Conservation (phyloP, 2,329 filamentous ascomycete genomes). For the Cladophialophora immunda region DNA sequence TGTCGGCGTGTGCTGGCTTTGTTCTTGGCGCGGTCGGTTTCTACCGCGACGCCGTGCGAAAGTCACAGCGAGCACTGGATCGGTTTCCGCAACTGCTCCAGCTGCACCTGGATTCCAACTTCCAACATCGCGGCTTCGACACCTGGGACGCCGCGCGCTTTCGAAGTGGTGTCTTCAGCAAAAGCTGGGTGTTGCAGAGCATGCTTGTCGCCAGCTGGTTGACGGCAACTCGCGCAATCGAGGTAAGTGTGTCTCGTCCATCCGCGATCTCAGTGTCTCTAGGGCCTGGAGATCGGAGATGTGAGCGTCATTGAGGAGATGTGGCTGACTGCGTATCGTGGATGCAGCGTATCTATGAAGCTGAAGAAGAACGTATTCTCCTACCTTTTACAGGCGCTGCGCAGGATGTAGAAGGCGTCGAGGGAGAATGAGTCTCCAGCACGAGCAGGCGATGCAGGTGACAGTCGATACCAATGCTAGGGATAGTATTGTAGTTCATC, state of each 20-base stretch:
- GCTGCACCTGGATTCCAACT: constrained; percentile 39
- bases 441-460: not conserved
- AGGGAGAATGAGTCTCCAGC: not conserved
- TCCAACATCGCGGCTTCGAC: constrained; percentile 36
- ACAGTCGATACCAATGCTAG: not conserved
- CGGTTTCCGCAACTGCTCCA: constrained; percentile 36
- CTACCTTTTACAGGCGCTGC: constrained; percentile 17
- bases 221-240: constrained; percentile 35
- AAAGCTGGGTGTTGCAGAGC: constrained; percentile 36
- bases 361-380: constrained; percentile 35
- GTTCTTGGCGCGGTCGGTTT: constrained; percentile 34
- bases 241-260: constrained; percentile 29
- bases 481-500: not conserved
- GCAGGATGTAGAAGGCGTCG: not conserved
- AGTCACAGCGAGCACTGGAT: constrained; percentile 34
- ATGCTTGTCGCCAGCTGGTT: constrained; percentile 40
- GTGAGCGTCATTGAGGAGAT: not conserved
- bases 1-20: constrained; percentile 35
- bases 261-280: not conserved
- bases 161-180: constrained; percentile 25
- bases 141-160: constrained; percentile 29
- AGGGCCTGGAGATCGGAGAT: not conserved
- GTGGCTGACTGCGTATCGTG: not conserved
- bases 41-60: constrained; percentile 38
- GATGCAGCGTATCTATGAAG: constrained; percentile 29